Base-by-base conservation (phyloP, 495 filamentous ascomycete genomes). In the Acidomyces sp. region DNA sequence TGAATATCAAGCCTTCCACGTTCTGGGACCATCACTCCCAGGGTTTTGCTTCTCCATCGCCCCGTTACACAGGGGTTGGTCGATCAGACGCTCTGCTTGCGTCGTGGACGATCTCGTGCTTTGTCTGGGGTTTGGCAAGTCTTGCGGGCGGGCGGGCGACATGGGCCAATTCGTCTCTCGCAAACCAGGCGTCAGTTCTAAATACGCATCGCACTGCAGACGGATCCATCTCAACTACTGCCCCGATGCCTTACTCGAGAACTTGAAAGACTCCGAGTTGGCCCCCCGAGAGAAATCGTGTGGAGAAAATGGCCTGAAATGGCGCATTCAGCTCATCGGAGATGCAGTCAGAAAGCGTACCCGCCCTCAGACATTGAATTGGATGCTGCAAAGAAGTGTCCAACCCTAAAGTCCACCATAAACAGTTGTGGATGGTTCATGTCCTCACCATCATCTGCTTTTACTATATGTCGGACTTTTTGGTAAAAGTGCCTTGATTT, bases 11-110 rank as follows among this genome's bases (percentile, higher is more conserved):
- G 52, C 53, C 7, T 67, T 66, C 45, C 56, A 67, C 41, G 50
- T 62, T 20, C 48, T 66, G 19, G 57, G 55, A 19, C 64, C 64
- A 6, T 58, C 51, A 6, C 40, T 66, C 16, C 63, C 63, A 0
- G 50, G 50, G 4, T 55, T 46, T 25, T 45, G 50, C 34, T 55
- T 48, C 37, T 53, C 49, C 17, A 21, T 25, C 18, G 37, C 33
- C 4, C 45, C 49, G 0, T 26, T 30, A 10, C 26, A 22, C 1
- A 34, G 27, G 7, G 46, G 43, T 18, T 50, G 46, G 36, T 48
- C 45, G 16, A 25, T 50, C 38, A 29, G 46, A 40, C 45, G 53
- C 26, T 46, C 45, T 3, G 50, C 49, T 16, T 26, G 37, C 1
- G 25, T 50, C 34, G 43, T 53, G 23, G 18, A 53, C 31, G 23